phyloP scores from a whole-genome alignment of 257 asterid species.

The Salvia hispanica region DNA sequence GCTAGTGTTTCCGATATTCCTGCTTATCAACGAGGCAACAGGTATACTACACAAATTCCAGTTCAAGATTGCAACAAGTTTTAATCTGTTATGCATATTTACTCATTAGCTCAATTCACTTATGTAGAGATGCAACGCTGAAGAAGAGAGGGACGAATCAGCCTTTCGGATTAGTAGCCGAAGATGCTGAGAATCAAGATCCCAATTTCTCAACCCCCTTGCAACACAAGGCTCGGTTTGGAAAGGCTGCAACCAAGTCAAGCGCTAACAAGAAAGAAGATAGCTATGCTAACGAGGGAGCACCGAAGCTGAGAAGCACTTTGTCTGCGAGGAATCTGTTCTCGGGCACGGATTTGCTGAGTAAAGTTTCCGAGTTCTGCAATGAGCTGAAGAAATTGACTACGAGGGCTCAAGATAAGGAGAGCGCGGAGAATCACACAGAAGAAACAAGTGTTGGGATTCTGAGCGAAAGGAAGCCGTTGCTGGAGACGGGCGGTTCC shows the following conservation, averaged over 20 bases:
- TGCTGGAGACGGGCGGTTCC: slow-evolving; percentile 51
- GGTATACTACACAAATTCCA: slow-evolving; percentile 42
- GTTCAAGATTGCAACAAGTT: slow-evolving; percentile 2
- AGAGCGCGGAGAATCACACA: slow-evolving; percentile 21
- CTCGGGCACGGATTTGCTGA: slow-evolving; percentile 79
- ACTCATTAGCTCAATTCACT: slow-evolving; percentile 1
- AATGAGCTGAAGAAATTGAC: slow-evolving; percentile 81
- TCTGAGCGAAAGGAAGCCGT: slow-evolving; percentile 57
- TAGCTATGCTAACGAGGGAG: slow-evolving; percentile 41
- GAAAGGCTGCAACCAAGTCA: slow-evolving; percentile 62
- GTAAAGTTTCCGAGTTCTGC: slow-evolving; percentile 85
- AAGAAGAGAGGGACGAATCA: slow-evolving; percentile 67
- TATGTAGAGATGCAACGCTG: slow-evolving; percentile 71
- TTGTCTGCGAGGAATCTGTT: slow-evolving; percentile 81
- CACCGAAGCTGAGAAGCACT: slow-evolving; percentile 75
- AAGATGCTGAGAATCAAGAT: slow-evolving; percentile 73
- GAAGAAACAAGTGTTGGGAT: slow-evolving; percentile 18
- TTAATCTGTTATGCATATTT: slow-evolving; percentile 4
- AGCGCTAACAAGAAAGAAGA: slow-evolving; percentile 55
- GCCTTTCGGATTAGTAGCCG: slow-evolving; percentile 42
- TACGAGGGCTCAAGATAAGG: slow-evolving; percentile 52
- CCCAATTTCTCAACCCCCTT: slow-evolving; percentile 69
- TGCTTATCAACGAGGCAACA: slow-evolving; percentile 59
- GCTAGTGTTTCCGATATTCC: slow-evolving; percentile 62
- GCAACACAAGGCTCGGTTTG: slow-evolving; percentile 39